Evolutionary conservation across 1,284 basidiomycete species (phyloP).

Genomic region (Ustilago nuda): DNA sequence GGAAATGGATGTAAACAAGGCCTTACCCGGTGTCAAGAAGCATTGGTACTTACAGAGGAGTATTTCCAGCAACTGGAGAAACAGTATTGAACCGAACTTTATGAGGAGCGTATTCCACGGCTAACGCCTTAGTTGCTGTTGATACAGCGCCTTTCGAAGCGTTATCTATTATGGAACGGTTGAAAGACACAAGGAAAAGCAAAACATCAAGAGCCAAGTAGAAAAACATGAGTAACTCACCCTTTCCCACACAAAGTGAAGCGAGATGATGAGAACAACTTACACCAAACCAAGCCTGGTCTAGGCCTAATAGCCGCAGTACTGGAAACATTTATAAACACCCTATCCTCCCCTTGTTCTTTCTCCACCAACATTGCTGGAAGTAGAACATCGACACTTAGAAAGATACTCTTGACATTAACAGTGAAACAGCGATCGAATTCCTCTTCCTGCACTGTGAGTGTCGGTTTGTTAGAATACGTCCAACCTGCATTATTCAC

Average conservation of each 20-base stretch:
- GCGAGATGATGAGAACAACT: constrained; percentile 2
- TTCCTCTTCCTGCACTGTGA: constrained; percentile 32
- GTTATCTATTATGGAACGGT: constrained; percentile 17
- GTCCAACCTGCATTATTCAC: constrained; percentile 59
- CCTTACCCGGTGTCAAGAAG: too few species aligned
- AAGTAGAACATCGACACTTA: constrained; percentile 32
- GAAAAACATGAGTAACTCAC: neutral
- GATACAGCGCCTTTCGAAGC: constrained; percentile 44
- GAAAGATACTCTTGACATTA: constrained; percentile 44
- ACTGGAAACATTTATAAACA: constrained; percentile 31
- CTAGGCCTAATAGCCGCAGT: constrained; percentile 48
- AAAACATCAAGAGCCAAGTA: neutral
- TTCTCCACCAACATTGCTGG: constrained; percentile 13
- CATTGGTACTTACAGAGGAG: constrained; percentile 41
- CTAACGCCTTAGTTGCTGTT: constrained; percentile 47
- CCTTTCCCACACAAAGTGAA: neutral
- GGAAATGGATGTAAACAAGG: neutral
- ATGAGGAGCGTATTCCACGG: constrained; percentile 41
- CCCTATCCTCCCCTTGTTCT: constrained; percentile 8
- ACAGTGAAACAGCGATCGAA: constrained; percentile 41
- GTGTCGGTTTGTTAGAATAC: constrained; percentile 42
- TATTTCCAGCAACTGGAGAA: constrained; percentile 49
- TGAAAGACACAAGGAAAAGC: neutral
- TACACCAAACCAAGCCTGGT: constrained; percentile 49
- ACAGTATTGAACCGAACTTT: constrained; percentile 48